These are phyloP conservation scores for Diaporthe caulivora DNA, from an alignment of 2,329 filamentous ascomycete species.

Conservation along the genomic window DNA sequence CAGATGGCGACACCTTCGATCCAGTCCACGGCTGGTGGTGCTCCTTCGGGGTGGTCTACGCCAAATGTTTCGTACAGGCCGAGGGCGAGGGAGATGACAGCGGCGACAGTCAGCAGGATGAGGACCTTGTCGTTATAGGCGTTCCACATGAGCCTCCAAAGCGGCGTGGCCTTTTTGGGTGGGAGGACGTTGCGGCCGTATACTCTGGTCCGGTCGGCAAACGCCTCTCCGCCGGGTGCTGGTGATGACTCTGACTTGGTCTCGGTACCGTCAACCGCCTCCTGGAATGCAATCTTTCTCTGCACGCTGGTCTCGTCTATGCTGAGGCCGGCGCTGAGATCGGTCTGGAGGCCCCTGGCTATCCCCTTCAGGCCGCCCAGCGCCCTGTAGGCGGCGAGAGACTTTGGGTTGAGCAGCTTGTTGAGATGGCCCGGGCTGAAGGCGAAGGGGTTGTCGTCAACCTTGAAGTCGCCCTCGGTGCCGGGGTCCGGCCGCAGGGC, in stretches of 20 bases:
- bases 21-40: conserved; percentile 66
- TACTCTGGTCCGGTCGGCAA: conserved; percentile 68
- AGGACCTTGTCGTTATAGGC: conserved; percentile 82
- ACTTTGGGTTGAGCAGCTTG: conserved; percentile 86
- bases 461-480: conserved; percentile 74
- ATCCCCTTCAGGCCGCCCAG: conserved; percentile 78
- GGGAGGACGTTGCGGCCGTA: conserved; percentile 72
- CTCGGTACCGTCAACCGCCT: conserved; percentile 41
- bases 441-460: conserved; percentile 77
- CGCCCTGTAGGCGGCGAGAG: conserved; percentile 76
- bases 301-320: conserved; percentile 68
- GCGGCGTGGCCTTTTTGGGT: conserved; percentile 68
- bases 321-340: conserved; percentile 74
- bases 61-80: conserved; percentile 77
- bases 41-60: conserved; percentile 53
- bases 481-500: conserved; percentile 76
- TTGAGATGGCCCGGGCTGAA: conserved; percentile 78
- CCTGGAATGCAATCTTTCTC: conserved; percentile 47
- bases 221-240: conserved; percentile 41
- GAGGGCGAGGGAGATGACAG: conserved; percentile 75
- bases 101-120: conserved; percentile 76
- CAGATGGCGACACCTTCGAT: conserved; percentile 73
- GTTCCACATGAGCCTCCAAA: conserved; percentile 73
- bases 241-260: conserved; percentile 38
- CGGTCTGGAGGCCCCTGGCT: conserved; percentile 78